Conservation (phyloP, 2,329 filamentous ascomycete species). For the Claviceps maximensis region DNA sequence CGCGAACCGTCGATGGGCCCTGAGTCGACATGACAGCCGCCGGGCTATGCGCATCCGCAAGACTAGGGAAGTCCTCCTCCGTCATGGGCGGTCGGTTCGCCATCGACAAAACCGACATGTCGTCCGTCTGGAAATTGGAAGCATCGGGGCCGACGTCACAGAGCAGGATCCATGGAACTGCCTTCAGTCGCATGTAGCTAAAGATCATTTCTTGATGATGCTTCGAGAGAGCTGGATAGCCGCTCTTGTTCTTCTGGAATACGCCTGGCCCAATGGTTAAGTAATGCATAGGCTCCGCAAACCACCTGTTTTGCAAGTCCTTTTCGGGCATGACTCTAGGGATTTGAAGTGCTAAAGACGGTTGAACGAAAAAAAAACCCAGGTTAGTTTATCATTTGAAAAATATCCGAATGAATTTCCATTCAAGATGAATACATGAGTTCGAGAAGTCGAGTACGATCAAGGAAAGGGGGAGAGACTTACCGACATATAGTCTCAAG, state of each 20-base stretch:
- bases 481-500: constrained; percentile 70
- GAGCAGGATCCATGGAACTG: constrained; percentile 49
- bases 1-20: constrained; percentile 17
- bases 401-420: not conserved
- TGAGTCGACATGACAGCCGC: constrained; percentile 5
- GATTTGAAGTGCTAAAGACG: constrained; percentile 36
- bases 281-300: constrained; percentile 53
- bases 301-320: constrained; percentile 53
- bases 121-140: constrained; percentile 15
- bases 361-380: not conserved
- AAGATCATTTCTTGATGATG: constrained; percentile 48
- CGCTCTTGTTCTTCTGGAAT: constrained; percentile 48
- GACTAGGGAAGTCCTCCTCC: constrained; percentile 51
- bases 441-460: not conserved
- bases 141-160: constrained; percentile 43
- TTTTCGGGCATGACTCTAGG: constrained; percentile 45
- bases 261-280: constrained; percentile 38
- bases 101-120: constrained; percentile 11
- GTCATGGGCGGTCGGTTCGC: constrained; percentile 22
- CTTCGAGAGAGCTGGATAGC: constrained; percentile 47
- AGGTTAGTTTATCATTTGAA: not conserved
- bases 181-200: constrained; percentile 51
- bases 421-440: not conserved
- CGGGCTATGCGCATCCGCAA: constrained; percentile 47
- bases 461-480: constrained; percentile 22